Base-by-base conservation (phyloP, 2,329 filamentous ascomycete species). In the Phaeosphaeria sp. region DNA sequence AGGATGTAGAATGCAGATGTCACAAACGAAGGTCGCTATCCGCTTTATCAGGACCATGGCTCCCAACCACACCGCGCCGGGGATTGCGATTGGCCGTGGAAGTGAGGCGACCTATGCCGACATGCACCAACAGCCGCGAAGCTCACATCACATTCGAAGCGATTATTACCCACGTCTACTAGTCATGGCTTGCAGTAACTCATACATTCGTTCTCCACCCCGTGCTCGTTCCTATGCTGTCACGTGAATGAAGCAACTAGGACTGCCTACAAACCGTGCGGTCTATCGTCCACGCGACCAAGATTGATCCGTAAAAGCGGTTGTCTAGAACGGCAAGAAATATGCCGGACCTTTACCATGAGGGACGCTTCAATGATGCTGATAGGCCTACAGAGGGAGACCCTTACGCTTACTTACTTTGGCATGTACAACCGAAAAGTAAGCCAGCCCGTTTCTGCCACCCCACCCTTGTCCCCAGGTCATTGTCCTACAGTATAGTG, bases 1-100 rank as follows among this genome's bases (percentile, higher is more conserved):
- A 89, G 94, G 67, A 97, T 97, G 94, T 83, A 55, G 62, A 39
- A 15, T 36, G 54, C 25, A 46, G 36, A 20, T 27, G 36, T 43
- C 13, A 39, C 10, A 46, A 52, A 46, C 7, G 30, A 20, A 25
- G 3, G 5, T 39, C 15, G 36, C 7, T 39, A n/a, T 39, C 36
- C 36, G 36, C 36, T 39, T 17, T 17, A 15, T n/a, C 36, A 13
- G 15, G 4, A 39, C 36, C 30, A 15, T 15, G 6, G 36, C n/a
- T 39, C 15, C 7, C 15, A 15, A n/a, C 42, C 18, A 17, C 21
- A 9, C 21, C 18, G 4, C 7, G 42, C 7, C 18, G 21, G 18
- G 18, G 42, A 44, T 22, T 22, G 18, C 36, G 42, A 21, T 30
- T 23, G 46, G 17, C 23, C 10, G 18, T 51, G 48, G 67, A 58